Percentiles rank a stretch among this genome's conserved stretches.
Conservation (phyloP, 2,329 filamentous ascomycete genomes). For the Aspergillus oerlinghausenensis region DNA sequence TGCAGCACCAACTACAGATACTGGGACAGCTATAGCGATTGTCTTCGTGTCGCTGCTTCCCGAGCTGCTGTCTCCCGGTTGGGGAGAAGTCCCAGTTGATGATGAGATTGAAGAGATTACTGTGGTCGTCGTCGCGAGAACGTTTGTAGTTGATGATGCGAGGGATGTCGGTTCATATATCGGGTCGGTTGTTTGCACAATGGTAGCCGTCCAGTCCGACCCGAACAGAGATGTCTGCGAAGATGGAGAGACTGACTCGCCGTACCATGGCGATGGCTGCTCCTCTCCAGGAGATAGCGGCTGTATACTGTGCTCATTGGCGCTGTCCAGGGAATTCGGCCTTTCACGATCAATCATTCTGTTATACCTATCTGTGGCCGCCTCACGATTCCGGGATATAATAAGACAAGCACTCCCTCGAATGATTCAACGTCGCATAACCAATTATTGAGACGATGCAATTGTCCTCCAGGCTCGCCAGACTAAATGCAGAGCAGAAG, state of each 20-base stretch:
- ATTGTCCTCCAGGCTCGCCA: background rate
- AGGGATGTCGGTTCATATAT: background rate
- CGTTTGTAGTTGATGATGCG: background rate
- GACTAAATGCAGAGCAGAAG: background rate
- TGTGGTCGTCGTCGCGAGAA: background rate
- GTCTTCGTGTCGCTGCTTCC: slow-evolving; percentile 13
- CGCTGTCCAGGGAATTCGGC: background rate
- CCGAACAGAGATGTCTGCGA: background rate
- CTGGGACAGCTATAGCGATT: slow-evolving; percentile 32
- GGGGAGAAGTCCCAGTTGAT: background rate
- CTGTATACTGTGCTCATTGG: background rate
- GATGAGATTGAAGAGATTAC: background rate
- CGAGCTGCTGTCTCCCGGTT: background rate
- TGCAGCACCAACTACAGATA: slow-evolving; percentile 25
- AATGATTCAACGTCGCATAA: background rate
- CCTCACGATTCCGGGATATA: background rate
- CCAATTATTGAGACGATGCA: background rate
- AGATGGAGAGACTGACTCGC: background rate
- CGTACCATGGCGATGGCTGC: background rate
- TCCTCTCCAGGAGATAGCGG: background rate
- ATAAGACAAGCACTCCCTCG: background rate
- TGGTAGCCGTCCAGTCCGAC: background rate
- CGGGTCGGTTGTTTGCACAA: background rate
- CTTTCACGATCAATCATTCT: background rate
- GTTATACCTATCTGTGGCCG: background rate